Conservation (phyloP, 2,329 filamentous ascomycete species). For the Diaporthe sp. region DNA sequence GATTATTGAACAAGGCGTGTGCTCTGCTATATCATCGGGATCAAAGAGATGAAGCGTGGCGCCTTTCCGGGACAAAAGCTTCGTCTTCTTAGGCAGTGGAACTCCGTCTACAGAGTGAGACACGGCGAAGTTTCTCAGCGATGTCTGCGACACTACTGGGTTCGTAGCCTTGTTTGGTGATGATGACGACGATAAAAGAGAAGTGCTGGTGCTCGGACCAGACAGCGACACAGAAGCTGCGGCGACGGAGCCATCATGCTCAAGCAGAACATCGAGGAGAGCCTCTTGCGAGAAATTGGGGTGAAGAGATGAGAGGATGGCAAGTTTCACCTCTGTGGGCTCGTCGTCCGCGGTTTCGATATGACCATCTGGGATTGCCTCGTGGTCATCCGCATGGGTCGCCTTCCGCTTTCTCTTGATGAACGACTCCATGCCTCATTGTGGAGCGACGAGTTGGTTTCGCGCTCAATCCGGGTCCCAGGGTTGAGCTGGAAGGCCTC, state of each 20-base stretch:
- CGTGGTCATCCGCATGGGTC: slow-evolving; percentile 41
- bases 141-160: slow-evolving; percentile 63
- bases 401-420: slow-evolving; percentile 66
- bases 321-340: slow-evolving; percentile 90
- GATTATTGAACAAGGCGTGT: slow-evolving; percentile 92
- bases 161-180: slow-evolving; percentile 7
- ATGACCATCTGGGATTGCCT: slow-evolving; percentile 26
- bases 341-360: slow-evolving; percentile 67
- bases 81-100: slow-evolving; percentile 56
- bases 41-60: slow-evolving; percentile 87
- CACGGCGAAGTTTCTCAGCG: slow-evolving; percentile 66
- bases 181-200: background rate
- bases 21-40: slow-evolving; percentile 81
- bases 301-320: slow-evolving; percentile 83
- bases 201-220: slow-evolving; percentile 56
- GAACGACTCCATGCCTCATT: slow-evolving; percentile 67
- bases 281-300: slow-evolving; percentile 72
- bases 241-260: slow-evolving; percentile 81
- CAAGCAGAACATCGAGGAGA: slow-evolving; percentile 83
- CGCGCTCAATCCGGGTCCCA: no score
- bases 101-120: background rate
- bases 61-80: slow-evolving; percentile 78
- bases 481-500: no score
- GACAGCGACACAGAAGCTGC: slow-evolving; percentile 63
- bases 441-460: background rate